Percentiles rank a stretch among this genome's conserved stretches.
These are phyloP conservation scores for Sporothrix luriei DNA, from an alignment of 2,329 filamentous ascomycete genomes.

Conservation along the genomic window DNA sequence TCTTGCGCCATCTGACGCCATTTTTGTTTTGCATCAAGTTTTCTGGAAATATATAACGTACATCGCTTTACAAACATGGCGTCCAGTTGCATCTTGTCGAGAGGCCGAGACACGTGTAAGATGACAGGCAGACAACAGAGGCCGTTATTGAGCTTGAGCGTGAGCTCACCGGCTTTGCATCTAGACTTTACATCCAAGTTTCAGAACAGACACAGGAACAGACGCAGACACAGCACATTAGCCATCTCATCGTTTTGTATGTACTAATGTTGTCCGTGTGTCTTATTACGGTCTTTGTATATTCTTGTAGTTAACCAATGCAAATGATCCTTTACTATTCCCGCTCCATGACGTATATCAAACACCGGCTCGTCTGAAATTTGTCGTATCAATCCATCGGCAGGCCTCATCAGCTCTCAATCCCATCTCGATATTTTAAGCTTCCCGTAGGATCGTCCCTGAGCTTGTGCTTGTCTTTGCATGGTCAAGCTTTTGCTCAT, in stretches of 20 bases:
- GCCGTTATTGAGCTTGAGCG: neutral
- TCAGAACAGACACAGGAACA: neutral
- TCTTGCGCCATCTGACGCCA: conserved; percentile 32
- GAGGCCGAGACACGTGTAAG: conserved; percentile 6
- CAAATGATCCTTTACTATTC: neutral
- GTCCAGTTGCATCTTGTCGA: neutral
- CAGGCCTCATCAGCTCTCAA: neutral
- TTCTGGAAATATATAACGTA: too few relatives aligned
- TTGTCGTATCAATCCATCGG: neutral
- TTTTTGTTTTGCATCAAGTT: neutral
- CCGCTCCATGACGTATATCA: neutral
- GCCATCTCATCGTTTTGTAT: neutral
- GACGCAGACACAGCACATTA: neutral
- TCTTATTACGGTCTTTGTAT: neutral
- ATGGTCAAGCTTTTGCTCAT: neutral
- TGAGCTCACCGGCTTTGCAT: too few relatives aligned
- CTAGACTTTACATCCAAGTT: neutral
- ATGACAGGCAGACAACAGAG: neutral
- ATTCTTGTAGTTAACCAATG: neutral
- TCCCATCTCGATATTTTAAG: neutral
- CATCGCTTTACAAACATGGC: too few relatives aligned
- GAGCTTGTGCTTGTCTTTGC: neutral
- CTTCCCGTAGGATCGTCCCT: neutral
- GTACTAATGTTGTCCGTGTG: neutral
- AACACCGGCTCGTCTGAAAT: neutral